Percentiles rank a stretch among this genome's conserved stretches.
These are phyloP conservation scores for Schwanniomyces pseudopolymorphus DNA, from an alignment of 805 yeast species.

Conservation along the genomic window DNA sequence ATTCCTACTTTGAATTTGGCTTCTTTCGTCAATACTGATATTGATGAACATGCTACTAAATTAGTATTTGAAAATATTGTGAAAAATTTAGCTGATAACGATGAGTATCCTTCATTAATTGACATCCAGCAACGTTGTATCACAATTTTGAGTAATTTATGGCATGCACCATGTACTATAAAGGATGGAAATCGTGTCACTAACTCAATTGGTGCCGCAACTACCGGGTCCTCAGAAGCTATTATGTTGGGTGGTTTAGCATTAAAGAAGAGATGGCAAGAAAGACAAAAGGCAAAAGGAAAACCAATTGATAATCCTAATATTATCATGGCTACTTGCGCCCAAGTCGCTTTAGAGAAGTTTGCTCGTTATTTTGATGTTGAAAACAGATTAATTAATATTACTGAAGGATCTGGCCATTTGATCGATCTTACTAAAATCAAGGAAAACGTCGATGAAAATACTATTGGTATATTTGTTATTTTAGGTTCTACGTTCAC, in stretches of 20 bases:
- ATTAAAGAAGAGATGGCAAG: conserved; percentile 88
- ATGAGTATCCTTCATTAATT: conserved; percentile 85
- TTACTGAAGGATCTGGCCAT: conserved; percentile 58
- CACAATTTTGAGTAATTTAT: conserved; percentile 71
- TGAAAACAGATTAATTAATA: conserved; percentile 74
- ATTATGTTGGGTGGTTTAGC: conserved; percentile 93
- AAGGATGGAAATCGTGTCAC: conserved; percentile 29
- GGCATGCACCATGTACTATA: conserved; percentile 63
- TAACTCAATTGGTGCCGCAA: conserved; percentile 75
- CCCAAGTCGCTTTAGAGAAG: conserved; percentile 92
- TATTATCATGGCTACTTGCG: conserved; percentile 88
- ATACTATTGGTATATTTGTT: conserved; percentile 88
- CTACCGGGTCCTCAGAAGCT: conserved; percentile 94
- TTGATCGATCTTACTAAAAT: conserved; percentile 62
- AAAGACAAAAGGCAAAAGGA: conserved; percentile 56
- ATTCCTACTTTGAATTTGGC: conserved; percentile 83
- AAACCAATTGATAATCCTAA: conserved; percentile 67
- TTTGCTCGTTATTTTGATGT: conserved; percentile 94
- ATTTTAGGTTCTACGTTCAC: conserved; percentile 91
- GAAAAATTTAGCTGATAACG: conserved; percentile 89
- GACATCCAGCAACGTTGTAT: conserved; percentile 82
- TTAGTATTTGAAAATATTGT: conserved; percentile 70
- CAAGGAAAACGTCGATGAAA: conserved; percentile 73
- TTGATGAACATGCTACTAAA: conserved; percentile 41
- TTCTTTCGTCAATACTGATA: conserved; percentile 79